Evolutionary conservation across 768 basidiomycete species (phyloP).

Genomic region (Termitomyces sp.): DNA sequence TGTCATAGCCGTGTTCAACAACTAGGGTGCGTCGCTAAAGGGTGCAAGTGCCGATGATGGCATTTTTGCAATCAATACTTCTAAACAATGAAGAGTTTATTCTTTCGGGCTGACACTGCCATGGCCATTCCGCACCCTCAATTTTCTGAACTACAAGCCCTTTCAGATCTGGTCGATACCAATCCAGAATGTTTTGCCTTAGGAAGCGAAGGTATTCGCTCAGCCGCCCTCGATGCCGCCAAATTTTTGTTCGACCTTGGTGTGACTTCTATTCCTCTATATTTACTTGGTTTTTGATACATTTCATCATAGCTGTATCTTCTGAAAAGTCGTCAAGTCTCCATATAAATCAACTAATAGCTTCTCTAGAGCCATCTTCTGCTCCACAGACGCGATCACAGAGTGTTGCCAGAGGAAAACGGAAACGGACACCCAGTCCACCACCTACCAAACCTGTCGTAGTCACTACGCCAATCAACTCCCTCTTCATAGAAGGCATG

Average conservation of each 20-base stretch:
- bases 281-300: constrained; percentile 9
- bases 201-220: constrained; percentile 50
- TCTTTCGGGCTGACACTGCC: not conserved
- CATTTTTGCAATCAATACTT: constrained; percentile 4
- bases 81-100: constrained; percentile 7
- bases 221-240: constrained; percentile 60
- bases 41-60: not conserved
- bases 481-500: constrained; percentile 75
- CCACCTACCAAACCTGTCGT: constrained; percentile 31
- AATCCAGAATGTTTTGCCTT: constrained; percentile 52
- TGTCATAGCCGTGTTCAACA: not conserved
- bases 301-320: constrained; percentile 47
- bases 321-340: constrained; percentile 64
- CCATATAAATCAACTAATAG: constrained; percentile 62
- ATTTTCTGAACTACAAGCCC: constrained; percentile 37
- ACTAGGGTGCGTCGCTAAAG: constrained; percentile 1
- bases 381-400: constrained; percentile 78
- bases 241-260: constrained; percentile 78
- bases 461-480: constrained; percentile 67
- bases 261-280: constrained; percentile 29
- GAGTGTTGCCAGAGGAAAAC: constrained; percentile 36
- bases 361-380: constrained; percentile 60
- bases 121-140: constrained; percentile 1
- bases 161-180: constrained; percentile 55
- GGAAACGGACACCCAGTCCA: constrained; percentile 37